Evolutionary conservation across 805 yeast genomes (phyloP).

Genomic region (Candida loeiensis): DNA sequence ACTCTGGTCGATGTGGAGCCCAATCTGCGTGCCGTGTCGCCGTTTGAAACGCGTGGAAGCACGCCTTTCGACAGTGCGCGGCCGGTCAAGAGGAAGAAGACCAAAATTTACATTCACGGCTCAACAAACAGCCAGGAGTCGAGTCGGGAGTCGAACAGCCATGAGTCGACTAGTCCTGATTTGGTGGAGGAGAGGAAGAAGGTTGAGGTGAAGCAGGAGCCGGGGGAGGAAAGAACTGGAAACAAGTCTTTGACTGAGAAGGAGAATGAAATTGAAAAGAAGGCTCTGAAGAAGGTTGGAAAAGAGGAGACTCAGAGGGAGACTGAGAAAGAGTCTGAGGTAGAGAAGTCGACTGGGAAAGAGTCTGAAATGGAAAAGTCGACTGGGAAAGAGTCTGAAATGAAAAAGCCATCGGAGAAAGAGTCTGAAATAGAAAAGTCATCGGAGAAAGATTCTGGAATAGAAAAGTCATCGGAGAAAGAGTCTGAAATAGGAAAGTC

Average conservation of each 20-base stretch:
- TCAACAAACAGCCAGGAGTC: conserved; percentile 10
- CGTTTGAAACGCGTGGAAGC: conserved; percentile 11
- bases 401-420: no score
- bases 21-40: not conserved
- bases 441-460: no score
- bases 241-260: not conserved
- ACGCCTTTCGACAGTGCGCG: conserved; percentile 18
- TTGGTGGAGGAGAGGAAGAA: not conserved
- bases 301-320: not conserved
- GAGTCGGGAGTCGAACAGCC: conserved; percentile 3
- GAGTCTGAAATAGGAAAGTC: no score
- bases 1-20: conserved; percentile 13
- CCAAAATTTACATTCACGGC: conserved; percentile 25
- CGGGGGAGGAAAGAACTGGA: conserved; percentile 1
- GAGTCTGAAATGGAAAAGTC: not conserved
- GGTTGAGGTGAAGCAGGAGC: conserved; percentile 7
- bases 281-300: not conserved
- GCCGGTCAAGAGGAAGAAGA: conserved; percentile 21
- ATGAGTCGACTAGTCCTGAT: not conserved
- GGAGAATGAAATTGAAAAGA: conserved; percentile 1
- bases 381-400: no score
- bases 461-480: no score
- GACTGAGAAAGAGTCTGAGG: not conserved
- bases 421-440: no score
- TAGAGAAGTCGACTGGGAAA: not conserved